phyloP scores from a whole-genome alignment of 106 monocot genomes.

The Dioscorea zingiberensis region DNA sequence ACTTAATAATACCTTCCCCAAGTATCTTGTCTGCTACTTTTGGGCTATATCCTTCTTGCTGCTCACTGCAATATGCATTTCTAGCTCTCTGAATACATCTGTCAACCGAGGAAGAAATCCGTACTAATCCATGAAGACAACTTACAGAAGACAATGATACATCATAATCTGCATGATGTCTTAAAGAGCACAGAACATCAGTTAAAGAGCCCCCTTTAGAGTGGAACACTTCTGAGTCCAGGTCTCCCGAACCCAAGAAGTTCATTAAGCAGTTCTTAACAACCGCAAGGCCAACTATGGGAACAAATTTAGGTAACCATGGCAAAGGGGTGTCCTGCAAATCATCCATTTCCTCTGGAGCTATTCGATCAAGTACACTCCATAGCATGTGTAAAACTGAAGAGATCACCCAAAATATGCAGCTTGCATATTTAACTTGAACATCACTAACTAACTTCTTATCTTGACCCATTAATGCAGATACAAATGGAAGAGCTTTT shows the following conservation, averaged over 20 bases:
- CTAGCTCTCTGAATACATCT: conserved; percentile 51
- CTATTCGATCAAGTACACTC: conserved; percentile 46
- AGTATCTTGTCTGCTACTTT: conserved; percentile 45
- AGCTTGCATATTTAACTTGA: conserved; percentile 14
- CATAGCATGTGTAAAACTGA: conserved; percentile 73
- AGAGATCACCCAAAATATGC: conserved; percentile 68
- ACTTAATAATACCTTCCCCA: conserved; percentile 59
- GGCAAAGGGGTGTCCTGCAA: conserved; percentile 22
- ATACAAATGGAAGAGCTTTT: conserved; percentile 37
- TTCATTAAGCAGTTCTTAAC: conserved; percentile 59
- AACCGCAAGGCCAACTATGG: conserved; percentile 72
- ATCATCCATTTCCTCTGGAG: conserved; percentile 9
- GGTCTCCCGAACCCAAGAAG: conserved; percentile 15
- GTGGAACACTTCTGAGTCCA: not conserved
- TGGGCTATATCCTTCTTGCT: conserved; percentile 6
- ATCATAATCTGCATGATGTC: conserved; percentile 33
- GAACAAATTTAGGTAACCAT: conserved; percentile 86
- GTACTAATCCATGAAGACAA: conserved; percentile 68
- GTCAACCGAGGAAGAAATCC: conserved; percentile 45
- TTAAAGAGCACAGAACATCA: conserved; percentile 41
- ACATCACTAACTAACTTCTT: conserved; percentile 7
- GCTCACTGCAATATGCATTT: conserved; percentile 13
- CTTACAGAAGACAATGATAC: conserved; percentile 51
- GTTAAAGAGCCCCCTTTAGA: conserved; percentile 34
- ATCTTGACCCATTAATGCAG: conserved; percentile 14